phyloP scores from a whole-genome alignment of 225 moss, liverwort and hornwort species.

The Polytrichum formosum region DNA sequence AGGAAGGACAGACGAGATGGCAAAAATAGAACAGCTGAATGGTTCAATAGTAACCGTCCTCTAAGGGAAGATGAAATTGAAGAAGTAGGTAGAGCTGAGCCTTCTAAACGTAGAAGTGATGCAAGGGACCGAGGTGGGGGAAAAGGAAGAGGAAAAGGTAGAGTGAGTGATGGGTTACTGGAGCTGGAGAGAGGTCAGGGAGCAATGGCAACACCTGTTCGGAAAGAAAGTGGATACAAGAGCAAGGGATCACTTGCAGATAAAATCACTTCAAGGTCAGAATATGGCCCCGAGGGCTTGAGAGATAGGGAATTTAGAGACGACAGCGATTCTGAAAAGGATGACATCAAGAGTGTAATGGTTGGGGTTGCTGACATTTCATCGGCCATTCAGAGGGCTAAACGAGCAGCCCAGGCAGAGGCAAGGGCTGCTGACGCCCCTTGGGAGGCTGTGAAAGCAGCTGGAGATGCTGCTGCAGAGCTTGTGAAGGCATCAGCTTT shows the following conservation, averaged over 20 bases:
- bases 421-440: conserved; percentile 90
- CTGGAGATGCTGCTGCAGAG: conserved; percentile 97
- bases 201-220: conserved; percentile 32
- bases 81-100: conserved; percentile 72
- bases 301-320: conserved; percentile 41
- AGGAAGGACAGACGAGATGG: conserved; percentile 82
- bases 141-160: conserved; percentile 78
- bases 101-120: conserved; percentile 83
- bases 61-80: conserved; percentile 78
- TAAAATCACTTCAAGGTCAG: conserved; percentile 34
- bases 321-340: conserved; percentile 54
- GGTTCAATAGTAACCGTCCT: conserved; percentile 68
- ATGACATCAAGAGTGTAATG: conserved; percentile 60
- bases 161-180: conserved; percentile 45
- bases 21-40: conserved; percentile 73
- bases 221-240: conserved; percentile 48
- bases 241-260: conserved; percentile 54
- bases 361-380: conserved; percentile 84
- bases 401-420: conserved; percentile 88
- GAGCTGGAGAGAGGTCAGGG: conserved; percentile 65
- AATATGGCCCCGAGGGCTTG: conserved; percentile 28
- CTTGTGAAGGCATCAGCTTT: conserved; percentile 82
- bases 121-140: conserved; percentile 69
- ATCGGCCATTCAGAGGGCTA: conserved; percentile 65
- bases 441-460: conserved; percentile 86